Percentiles rank a stretch among this genome's conserved stretches.
phyloP scores from a whole-genome alignment of 1,284 basidiomycete genomes.

The Tilletia horrida region DNA sequence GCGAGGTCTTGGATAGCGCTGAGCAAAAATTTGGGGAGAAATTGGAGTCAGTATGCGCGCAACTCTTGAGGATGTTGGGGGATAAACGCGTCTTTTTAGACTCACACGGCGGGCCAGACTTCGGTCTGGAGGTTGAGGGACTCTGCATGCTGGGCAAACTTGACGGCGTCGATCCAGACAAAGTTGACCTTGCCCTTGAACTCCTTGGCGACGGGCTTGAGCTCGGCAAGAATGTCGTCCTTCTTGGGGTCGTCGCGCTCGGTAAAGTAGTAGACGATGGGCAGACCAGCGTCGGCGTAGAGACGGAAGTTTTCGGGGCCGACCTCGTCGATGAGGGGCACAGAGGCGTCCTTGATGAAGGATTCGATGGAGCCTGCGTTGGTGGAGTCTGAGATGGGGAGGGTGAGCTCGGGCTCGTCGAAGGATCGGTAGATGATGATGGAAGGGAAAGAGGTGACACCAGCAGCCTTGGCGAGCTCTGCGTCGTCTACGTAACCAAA shows the following conservation, averaged over 20 bases:
- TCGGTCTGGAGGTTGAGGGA: slow-evolving; percentile 75
- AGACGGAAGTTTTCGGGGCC: slow-evolving; percentile 85
- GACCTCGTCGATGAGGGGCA: slow-evolving; percentile 89
- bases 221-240: slow-evolving; percentile 66
- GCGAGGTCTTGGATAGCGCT: slow-evolving; percentile 78
- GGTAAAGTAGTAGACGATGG: slow-evolving; percentile 91
- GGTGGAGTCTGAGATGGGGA: slow-evolving; percentile 59
- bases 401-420: slow-evolving; percentile 72
- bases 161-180: slow-evolving; percentile 94
- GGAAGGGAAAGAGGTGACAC: slow-evolving; percentile 69
- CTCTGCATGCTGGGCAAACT: slow-evolving; percentile 90
- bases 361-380: slow-evolving; percentile 62
- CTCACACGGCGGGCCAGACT: slow-evolving; percentile 78
- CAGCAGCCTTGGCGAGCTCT: slow-evolving; percentile 68
- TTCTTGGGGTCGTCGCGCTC: slow-evolving; percentile 72
- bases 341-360: slow-evolving; percentile 74
- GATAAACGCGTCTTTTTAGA: too few relatives aligned
- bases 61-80: too few relatives aligned
- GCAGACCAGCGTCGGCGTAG: slow-evolving; percentile 78
- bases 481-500: slow-evolving; percentile 69
- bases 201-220: slow-evolving; percentile 74
- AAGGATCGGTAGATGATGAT: slow-evolving; percentile 89
- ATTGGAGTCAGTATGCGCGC: neutral
- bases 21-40: neutral
- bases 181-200: slow-evolving; percentile 89